Conservation (phyloP, 805 yeast genomes). For the Groenewaldozyma tartarivorans region DNA sequence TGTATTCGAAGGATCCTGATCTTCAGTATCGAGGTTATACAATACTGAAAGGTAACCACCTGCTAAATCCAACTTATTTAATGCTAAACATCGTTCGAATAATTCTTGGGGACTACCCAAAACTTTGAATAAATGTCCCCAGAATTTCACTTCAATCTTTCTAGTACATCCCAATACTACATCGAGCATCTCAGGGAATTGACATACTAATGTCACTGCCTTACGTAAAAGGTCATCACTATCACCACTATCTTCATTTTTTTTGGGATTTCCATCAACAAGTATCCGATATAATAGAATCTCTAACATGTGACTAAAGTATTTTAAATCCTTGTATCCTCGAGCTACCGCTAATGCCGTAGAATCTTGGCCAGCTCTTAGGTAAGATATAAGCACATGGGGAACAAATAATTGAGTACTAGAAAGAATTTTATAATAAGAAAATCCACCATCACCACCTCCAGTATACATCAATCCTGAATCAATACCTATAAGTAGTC, state of each 20-base stretch:
- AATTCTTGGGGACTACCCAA: constrained; percentile 29
- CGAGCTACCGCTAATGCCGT: constrained; percentile 21
- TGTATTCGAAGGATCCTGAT: constrained; percentile 22
- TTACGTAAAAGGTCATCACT: constrained; percentile 9
- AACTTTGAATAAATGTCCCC: constrained; percentile 34
- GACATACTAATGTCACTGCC: constrained; percentile 23
- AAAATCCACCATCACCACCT: constrained; percentile 25
- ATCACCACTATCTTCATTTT: constrained; percentile 1
- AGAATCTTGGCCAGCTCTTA: constrained; percentile 13
- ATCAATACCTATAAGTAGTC: constrained; percentile 42
- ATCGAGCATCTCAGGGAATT: constrained; percentile 29
- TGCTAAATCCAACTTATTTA: constrained; percentile 31
- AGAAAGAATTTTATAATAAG: constrained; percentile 24
- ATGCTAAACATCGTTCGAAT: constrained; percentile 27
- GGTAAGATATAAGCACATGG: constrained; percentile 23
- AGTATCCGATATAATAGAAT: constrained; percentile 29
- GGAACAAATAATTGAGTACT: constrained; percentile 27
- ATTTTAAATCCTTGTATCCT: constrained; percentile 26
- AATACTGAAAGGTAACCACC: constrained; percentile 32
- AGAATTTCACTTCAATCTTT: constrained; percentile 47
- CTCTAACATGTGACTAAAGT: constrained; percentile 34
- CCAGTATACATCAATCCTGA: constrained; percentile 31
- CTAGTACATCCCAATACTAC: constrained; percentile 42
- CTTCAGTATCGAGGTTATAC: constrained; percentile 24
- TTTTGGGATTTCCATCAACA: constrained; percentile 17